Evolutionary conservation across 805 yeast genomes (phyloP).

Genomic region (Kazachstania africana): DNA sequence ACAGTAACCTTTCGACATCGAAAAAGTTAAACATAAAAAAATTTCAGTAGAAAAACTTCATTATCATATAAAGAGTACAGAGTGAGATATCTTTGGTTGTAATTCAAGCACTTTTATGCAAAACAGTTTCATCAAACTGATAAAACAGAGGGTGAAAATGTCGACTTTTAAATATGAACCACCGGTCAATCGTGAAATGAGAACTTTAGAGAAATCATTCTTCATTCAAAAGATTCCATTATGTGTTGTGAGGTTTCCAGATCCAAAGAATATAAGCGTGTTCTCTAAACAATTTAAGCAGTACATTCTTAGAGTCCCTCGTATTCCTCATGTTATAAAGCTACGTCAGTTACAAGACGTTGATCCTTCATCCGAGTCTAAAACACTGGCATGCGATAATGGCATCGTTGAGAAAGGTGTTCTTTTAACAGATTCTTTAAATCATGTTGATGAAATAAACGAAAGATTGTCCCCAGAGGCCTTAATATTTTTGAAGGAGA

Average conservation of each 20-base stretch:
- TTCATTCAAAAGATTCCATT: constrained; percentile 49
- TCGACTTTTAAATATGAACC: constrained; percentile 32
- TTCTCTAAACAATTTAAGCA: constrained; percentile 47
- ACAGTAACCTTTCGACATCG: too few relatives aligned
- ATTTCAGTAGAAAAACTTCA: too few relatives aligned
- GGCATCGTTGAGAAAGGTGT: constrained; percentile 31
- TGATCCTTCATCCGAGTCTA: constrained; percentile 4
- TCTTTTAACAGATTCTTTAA: constrained; percentile 43
- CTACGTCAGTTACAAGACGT: constrained; percentile 13
- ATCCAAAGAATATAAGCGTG: constrained; percentile 48
- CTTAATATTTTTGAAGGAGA: constrained; percentile 34
- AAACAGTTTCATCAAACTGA: too few relatives aligned
- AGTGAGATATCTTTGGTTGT: too few relatives aligned
- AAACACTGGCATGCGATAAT: constrained; percentile 19
- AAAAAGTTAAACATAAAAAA: too few relatives aligned
- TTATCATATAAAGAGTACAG: too few relatives aligned
- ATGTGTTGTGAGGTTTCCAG: constrained; percentile 57
- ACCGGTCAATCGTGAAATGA: constrained; percentile 60
- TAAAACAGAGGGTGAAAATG: too few relatives aligned
- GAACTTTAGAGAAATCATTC: constrained; percentile 48
- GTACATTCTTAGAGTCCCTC: constrained; percentile 61
- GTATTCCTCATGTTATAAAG: constrained; percentile 57
- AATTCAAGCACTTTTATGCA: too few relatives aligned
- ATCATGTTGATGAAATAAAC: constrained; percentile 28
- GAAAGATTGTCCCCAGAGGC: constrained; percentile 33